Base-by-base conservation (phyloP, 2,329 filamentous ascomycete genomes). In the Myriosclerotinia scirpicola region DNA sequence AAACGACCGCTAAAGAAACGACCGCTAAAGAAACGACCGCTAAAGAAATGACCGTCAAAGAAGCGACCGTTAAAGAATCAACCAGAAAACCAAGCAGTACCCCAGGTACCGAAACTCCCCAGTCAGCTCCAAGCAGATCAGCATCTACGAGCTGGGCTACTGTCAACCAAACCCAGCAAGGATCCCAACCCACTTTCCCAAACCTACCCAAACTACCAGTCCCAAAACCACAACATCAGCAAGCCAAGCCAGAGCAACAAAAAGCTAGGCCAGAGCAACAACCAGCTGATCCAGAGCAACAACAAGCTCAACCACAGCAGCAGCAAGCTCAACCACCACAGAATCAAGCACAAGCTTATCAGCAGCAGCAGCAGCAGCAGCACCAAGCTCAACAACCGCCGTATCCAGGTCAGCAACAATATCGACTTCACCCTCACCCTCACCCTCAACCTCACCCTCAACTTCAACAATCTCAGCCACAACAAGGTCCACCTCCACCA, bases 121-220 rank as follows among this genome's bases (percentile, higher is more conserved):
- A 66, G 40, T 61, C 64, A 38, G 48, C 36, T n/a, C 50, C 64
- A n/a, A 61, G 46, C 30, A 61, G 53, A 53, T 26, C 54, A 14
- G 44, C 46, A 42, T 48, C 63, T 20, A 65, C 22, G 40, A 48
- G n/a, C 6, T 69, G 68, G 68, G 54, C 67, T n/a, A 54, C 68
- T 30, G 62, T 68, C 30, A 69, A 69, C 26, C 59, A 64, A 30
- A 62, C 65, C 14, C 65, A 61, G 42, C 54, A 48, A 46, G 48
- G 40, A 53, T 36, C 54, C 26, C 64, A 50, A 64, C 64, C 52
- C 50, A 59, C 44, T 22, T 59, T 59, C 20, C 53, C 53, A 20
- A 59, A 59, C 17, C 34, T 65, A 40, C 12, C 58, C 5, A 50
- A 26, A 26, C 64, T 55, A 61, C 64, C 42, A 53, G 30, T 64